Evolutionary conservation across 225 moss, liverwort and hornwort species (phyloP), one percentile per base, ranked within the genome.

Genomic region (Rhytidiadelphus loreus): DNA sequence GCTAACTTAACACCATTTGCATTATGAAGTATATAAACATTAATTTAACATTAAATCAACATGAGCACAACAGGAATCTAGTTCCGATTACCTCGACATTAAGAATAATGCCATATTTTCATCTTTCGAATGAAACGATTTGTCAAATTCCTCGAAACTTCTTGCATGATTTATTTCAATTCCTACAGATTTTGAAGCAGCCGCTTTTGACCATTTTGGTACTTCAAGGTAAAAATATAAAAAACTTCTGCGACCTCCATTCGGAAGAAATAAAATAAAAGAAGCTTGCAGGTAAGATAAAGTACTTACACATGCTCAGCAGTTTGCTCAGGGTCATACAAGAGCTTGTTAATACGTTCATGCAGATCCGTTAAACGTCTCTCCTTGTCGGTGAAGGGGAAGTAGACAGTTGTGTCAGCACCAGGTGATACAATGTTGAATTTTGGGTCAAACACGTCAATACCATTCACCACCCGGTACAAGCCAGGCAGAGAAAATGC

Each of bases 401-500:
- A 98, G 86, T 98, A 98, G 58, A 98, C 96, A 26, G 88, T 92
- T 69, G 90, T 92, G 86, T 98, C 97, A 71, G 98, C 95, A 91
- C 98, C 98, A 69, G 98, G 98, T 13, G 97, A 96, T 12, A 98
- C 98, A 73, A 97, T 98, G 92, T 98, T 98, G 92, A 98, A 98
- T 86, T 98, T 98, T 15, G 98, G 98, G 80, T 98, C 98, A 71
- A 97, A 98, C 6, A 97, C 96, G 75, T 98, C 96, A 11, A 97
- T 91, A 26, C 98, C 98, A 68, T 98, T 94, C 81, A 98, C 98
- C 66, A 98, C 98, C n/a, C 98, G 92, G 88, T 98, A 98, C 62
- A 97, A 91, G 32, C 97, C 97, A 39, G 98, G 98, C 30, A 98
- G 89, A 63, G 97, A 97, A 90, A 98, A 98, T 41, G 98, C 89